Evolutionary conservation across 2,329 filamentous ascomycete species (phyloP).

Genomic region (Plectosphaerella cucumerina): DNA sequence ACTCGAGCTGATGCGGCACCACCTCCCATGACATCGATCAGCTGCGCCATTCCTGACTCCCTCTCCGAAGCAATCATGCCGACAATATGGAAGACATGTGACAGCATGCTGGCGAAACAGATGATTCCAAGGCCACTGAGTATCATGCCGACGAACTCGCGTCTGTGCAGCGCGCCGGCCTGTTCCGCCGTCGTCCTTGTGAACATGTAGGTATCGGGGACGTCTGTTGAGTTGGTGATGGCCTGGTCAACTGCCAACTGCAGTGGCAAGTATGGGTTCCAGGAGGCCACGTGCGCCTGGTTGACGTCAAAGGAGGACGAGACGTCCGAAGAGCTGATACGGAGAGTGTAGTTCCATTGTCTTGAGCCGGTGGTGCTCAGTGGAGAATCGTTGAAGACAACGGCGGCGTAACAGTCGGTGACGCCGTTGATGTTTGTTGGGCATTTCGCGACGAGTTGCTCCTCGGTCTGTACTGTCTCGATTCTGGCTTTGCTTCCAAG

Average conservation of each 20-base stretch:
- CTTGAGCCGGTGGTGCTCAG: slow-evolving; percentile 13
- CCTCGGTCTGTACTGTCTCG: slow-evolving; percentile 12
- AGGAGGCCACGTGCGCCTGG: neutral
- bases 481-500: neutral
- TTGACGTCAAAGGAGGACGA: neutral
- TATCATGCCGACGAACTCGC: neutral
- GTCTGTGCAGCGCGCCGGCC: neutral
- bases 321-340: slow-evolving; percentile 1
- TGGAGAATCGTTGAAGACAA: slow-evolving; percentile 24
- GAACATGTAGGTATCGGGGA: slow-evolving; percentile 2
- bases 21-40: slow-evolving; percentile 68
- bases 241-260: slow-evolving; percentile 3
- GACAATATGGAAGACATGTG: slow-evolving; percentile 65
- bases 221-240: slow-evolving; percentile 1
- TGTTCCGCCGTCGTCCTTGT: neutral
- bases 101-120: slow-evolving; percentile 62
- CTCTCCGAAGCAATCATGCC: slow-evolving; percentile 66
- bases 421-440: slow-evolving; percentile 19
- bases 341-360: slow-evolving; percentile 23
- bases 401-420: slow-evolving; percentile 21
- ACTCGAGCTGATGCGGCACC: slow-evolving; percentile 38
- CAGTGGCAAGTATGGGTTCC: neutral
- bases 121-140: slow-evolving; percentile 31
- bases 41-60: slow-evolving; percentile 65
- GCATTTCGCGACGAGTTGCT: slow-evolving; percentile 14